Evolutionary conservation across 495 filamentous ascomycete species (phyloP).

Genomic region (Xylaria curta): DNA sequence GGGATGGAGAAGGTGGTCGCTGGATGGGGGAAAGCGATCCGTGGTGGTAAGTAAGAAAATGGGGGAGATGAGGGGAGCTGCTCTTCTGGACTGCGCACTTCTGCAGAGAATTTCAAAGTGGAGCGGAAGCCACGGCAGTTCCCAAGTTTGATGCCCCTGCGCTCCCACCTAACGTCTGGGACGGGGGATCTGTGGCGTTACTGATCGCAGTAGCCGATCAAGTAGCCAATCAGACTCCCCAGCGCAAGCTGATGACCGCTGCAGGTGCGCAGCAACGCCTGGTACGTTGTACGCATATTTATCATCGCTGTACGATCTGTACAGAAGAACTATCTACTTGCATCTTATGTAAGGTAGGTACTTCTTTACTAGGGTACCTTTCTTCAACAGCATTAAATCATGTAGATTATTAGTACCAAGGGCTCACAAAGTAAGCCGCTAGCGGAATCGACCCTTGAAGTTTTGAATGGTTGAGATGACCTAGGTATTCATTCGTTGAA

Average conservation of each 20-base stretch:
- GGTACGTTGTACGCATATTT: too few species aligned
- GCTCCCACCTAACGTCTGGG: too few species aligned
- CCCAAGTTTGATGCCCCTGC: not conserved
- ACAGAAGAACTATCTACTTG: too few species aligned
- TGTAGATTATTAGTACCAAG: too few species aligned
- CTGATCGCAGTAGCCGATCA: too few species aligned
- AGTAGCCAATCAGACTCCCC: not conserved
- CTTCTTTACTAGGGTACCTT: not conserved
- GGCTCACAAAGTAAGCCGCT: too few species aligned
- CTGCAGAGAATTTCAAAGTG: constrained; percentile 31
- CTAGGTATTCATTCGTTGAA: not conserved
- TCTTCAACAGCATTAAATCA: too few species aligned
- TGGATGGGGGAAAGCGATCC: constrained; percentile 20
- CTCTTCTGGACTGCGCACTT: constrained; percentile 6
- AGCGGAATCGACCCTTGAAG: too few species aligned
- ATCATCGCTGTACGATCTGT: too few species aligned
- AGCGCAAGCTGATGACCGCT: not conserved
- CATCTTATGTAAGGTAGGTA: too few species aligned
- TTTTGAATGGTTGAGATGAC: not conserved
- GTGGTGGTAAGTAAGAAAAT: constrained; percentile 15
- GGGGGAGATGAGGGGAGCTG: constrained; percentile 27
- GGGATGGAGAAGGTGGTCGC: not conserved
- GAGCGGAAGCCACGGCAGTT: constrained; percentile 22
- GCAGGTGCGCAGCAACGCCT: too few species aligned
- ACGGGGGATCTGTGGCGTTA: too few species aligned